These are phyloP conservation scores for Fusarium robinianum DNA, from an alignment of 2,329 filamentous ascomycete genomes.

Conservation along the genomic window DNA sequence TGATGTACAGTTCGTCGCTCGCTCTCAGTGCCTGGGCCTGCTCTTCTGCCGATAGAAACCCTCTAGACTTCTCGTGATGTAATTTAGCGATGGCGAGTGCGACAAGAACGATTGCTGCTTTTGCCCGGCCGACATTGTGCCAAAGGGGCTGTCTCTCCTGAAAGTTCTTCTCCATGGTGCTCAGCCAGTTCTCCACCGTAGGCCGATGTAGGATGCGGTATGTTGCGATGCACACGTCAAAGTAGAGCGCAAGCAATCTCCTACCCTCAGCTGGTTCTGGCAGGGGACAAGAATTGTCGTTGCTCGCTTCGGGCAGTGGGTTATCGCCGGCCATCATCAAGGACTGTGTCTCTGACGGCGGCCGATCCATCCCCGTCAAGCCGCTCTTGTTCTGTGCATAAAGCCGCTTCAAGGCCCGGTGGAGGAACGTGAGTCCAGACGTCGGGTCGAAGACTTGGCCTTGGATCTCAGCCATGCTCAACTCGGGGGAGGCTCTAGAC, in stretches of 20 bases:
- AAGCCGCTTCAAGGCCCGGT: constrained; percentile 56
- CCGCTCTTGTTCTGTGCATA: constrained; percentile 46
- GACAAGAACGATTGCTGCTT: constrained; percentile 53
- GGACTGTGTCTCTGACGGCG: constrained; percentile 45
- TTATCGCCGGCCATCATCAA: constrained; percentile 56
- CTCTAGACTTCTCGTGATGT: constrained; percentile 48
- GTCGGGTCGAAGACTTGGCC: constrained; percentile 58
- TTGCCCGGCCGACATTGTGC: constrained; percentile 47
- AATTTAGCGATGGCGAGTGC: constrained; percentile 54
- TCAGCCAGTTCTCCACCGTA: constrained; percentile 54
- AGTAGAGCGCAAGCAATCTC: constrained; percentile 55
- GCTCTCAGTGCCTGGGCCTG: constrained; percentile 33
- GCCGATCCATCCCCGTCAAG: constrained; percentile 31
- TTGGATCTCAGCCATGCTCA: constrained; percentile 53
- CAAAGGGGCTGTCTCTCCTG: constrained; percentile 43
- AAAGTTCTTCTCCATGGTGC: constrained; percentile 46
- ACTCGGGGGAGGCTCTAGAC: constrained; percentile 48
- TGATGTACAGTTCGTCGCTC: constrained; percentile 50
- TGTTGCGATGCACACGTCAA: constrained; percentile 63
- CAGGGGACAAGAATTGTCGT: constrained; percentile 43
- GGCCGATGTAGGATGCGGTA: constrained; percentile 62
- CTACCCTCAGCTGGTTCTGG: constrained; percentile 42
- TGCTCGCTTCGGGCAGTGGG: constrained; percentile 45
- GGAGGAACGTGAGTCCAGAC: constrained; percentile 57
- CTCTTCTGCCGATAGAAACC: constrained; percentile 28